A percentile compares a stretch with the other conserved stretches of the same genome.
phyloP scores from a whole-genome alignment of 768 basidiomycete genomes.

The Serendipita vermifera region DNA sequence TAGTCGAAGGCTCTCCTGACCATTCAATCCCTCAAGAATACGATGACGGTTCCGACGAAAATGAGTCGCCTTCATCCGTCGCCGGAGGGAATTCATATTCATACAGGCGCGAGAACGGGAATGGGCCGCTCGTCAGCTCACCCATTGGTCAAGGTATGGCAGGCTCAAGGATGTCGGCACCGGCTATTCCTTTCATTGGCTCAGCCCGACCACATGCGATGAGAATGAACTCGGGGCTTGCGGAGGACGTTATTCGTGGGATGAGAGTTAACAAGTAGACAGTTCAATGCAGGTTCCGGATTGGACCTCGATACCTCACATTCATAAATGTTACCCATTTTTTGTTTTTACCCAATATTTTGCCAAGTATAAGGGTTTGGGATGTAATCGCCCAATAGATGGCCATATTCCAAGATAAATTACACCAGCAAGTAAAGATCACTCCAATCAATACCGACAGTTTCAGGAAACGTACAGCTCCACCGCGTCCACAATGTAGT shows the following conservation, averaged over 20 bases:
- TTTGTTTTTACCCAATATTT: too few species aligned
- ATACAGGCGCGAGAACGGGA: background rate
- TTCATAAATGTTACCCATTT: too few species aligned
- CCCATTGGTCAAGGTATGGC: background rate
- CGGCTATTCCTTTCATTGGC: background rate
- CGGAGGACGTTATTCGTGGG: slow-evolving; percentile 7
- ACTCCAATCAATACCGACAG: background rate
- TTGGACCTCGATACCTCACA: too few species aligned
- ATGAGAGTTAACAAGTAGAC: background rate
- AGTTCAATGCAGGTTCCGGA: too few species aligned
- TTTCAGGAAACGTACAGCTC: background rate
- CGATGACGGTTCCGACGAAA: background rate
- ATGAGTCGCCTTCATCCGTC: background rate
- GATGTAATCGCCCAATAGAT: too few species aligned
- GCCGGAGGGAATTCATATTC: background rate
- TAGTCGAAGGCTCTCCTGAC: slow-evolving; percentile 36
- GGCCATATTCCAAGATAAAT: too few species aligned
- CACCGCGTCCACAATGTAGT: background rate
- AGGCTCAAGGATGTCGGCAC: background rate
- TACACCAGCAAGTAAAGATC: too few species aligned
- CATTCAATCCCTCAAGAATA: background rate
- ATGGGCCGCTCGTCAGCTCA: background rate
- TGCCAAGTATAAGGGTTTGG: too few species aligned
- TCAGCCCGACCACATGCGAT: slow-evolving; percentile 1
- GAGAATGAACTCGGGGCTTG: slow-evolving; percentile 6